These are phyloP conservation scores for Thielaviopsis populi DNA, from an alignment of 2,329 filamentous ascomycete genomes.

Conservation along the genomic window DNA sequence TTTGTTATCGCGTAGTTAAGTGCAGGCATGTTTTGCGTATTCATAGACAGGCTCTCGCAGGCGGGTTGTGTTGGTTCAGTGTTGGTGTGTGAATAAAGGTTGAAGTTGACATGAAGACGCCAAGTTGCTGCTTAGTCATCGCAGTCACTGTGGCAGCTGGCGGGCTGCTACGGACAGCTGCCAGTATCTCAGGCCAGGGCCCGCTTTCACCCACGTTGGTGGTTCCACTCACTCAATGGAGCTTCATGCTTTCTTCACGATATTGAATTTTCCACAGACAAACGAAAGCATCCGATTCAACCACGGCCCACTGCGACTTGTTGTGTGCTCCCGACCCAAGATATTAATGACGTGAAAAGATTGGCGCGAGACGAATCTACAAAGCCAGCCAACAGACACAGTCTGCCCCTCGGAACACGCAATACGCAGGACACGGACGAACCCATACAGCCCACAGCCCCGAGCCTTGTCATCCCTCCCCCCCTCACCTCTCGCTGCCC, in stretches of 20 bases:
- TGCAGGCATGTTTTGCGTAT: not conserved
- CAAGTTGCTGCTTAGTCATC: no score
- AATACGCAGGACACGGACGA: not conserved
- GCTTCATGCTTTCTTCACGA: not conserved
- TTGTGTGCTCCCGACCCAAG: not conserved
- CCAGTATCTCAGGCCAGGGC: not conserved
- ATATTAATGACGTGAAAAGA: not conserved
- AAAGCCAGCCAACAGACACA: not conserved
- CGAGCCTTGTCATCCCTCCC: not conserved
- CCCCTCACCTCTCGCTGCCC: not conserved
- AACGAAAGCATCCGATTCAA: not conserved
- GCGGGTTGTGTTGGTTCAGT: not conserved
- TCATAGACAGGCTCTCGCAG: not conserved
- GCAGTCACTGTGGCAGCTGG: no score
- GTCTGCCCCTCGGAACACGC: not conserved
- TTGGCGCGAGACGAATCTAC: no score
- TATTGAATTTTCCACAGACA: not conserved
- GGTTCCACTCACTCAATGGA: not conserved
- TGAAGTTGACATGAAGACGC: no score
- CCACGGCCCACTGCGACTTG: not conserved
- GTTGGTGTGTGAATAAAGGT: no score
- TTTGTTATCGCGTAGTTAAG: not conserved
- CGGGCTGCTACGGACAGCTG: not conserved
- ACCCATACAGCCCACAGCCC: not conserved
- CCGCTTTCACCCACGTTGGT: not conserved